phyloP scores from a whole-genome alignment of 306 rosid species.

The Heteromeles arbutifolia region DNA sequence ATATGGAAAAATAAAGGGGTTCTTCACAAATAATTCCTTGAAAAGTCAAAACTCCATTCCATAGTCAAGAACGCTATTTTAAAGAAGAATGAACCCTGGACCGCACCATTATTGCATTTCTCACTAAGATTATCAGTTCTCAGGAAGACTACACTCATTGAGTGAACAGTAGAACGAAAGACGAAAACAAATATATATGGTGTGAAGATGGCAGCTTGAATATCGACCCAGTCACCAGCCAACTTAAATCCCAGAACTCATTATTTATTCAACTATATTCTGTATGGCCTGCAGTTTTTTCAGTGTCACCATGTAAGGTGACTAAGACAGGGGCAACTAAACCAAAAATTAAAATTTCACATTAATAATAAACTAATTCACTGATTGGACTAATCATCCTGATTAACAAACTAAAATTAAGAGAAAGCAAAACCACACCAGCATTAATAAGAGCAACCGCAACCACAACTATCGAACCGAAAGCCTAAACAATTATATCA shows the following conservation, averaged over 20 bases:
- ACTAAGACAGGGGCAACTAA: not conserved
- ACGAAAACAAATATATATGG: not conserved
- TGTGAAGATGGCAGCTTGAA: not conserved
- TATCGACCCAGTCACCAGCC: not conserved
- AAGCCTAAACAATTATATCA: not conserved
- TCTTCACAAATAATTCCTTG: no score
- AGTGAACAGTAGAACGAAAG: no score
- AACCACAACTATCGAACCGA: not conserved
- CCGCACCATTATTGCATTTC: no score
- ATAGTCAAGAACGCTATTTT: no score
- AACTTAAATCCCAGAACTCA: not conserved
- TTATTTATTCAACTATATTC: not conserved
- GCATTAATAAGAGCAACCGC: not conserved
- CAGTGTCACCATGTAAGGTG: no score
- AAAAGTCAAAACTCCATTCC: not conserved
- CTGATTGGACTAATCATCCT: not conserved
- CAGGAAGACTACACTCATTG: no score
- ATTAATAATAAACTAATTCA: not conserved
- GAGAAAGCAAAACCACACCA: not conserved
- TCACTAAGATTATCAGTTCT: no score
- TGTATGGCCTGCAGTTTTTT: not conserved
- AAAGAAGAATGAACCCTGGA: no score
- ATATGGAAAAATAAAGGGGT: no score
- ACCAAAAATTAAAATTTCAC: not conserved
- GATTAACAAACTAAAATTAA: not conserved